Evolutionary conservation across 2,329 filamentous ascomycete species (phyloP).

Genomic region (Myotisia sp.): DNA sequence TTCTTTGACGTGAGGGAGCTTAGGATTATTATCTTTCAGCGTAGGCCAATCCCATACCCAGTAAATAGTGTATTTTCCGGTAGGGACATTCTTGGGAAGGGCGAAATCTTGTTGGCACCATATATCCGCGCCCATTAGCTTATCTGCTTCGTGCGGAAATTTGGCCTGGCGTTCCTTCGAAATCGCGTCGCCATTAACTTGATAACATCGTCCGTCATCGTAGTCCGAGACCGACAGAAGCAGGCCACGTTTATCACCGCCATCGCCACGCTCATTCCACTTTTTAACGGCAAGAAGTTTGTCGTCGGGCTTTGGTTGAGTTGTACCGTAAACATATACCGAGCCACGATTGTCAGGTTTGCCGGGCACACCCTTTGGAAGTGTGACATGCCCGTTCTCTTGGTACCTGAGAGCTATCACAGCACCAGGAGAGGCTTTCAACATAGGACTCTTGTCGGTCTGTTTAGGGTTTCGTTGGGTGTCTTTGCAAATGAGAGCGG

Average conservation of each 20-base stretch:
- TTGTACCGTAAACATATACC: slow-evolving; percentile 62
- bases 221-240: slow-evolving; percentile 67
- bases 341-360: slow-evolving; percentile 55
- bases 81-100: slow-evolving; percentile 52
- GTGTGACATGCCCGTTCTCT: slow-evolving; percentile 64
- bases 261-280: slow-evolving; percentile 69
- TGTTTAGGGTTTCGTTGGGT: slow-evolving; percentile 48
- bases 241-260: slow-evolving; percentile 62
- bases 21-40: slow-evolving; percentile 23
- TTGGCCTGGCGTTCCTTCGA: slow-evolving; percentile 44
- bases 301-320: slow-evolving; percentile 44
- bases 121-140: slow-evolving; percentile 44
- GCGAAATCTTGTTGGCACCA: slow-evolving; percentile 71
- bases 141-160: slow-evolving; percentile 38
- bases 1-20: slow-evolving; percentile 28
- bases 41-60: slow-evolving; percentile 96
- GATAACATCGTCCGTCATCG: slow-evolving; percentile 83
- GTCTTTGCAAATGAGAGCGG: slow-evolving; percentile 49
- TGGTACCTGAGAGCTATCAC: slow-evolving; percentile 53
- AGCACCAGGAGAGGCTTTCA: slow-evolving; percentile 47
- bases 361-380: slow-evolving; percentile 40
- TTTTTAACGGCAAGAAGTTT: slow-evolving; percentile 52
- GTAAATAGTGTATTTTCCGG: slow-evolving; percentile 59
- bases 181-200: slow-evolving; percentile 50
- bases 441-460: slow-evolving; percentile 45